Base-by-base conservation (phyloP, 495 filamentous ascomycete species). In the Talaromyces ruber region DNA sequence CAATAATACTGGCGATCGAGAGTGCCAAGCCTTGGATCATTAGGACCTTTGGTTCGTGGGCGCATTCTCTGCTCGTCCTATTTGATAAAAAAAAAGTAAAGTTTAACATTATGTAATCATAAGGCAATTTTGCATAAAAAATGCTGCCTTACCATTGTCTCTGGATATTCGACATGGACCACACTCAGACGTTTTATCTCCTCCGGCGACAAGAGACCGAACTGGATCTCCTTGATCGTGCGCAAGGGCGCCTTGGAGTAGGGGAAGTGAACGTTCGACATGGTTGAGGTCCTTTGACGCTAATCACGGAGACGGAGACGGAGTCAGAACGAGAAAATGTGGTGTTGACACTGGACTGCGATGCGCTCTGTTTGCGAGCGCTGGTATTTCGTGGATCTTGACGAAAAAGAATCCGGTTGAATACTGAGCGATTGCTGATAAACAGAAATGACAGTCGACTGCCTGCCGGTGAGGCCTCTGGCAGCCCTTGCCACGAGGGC, bases 161-260 rank as follows among this genome's bases (percentile, higher is more conserved):
- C 94, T 1, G 94, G 92, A 68, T 97, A 97, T 71, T 91, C 80
- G 63, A 99, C 91, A 67, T 92, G 88, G 30, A 85, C 86, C 54
- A 97, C 93, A 76, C 92, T 97, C 91, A 96, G 93, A 63, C 85
- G 88, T 79, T 98, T 98, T 76, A 97, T 95, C 75, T 99, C 95
- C 71, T 98, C 93, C 1, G 95, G 94, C 18, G 92, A 93, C 68
- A 97, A 80, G 63, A 99, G 86, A 68, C 94, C 94, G 75, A 99
- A 99, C 79, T 98, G 95, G 65, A 99, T 96, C 82, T 98, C 94
- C 82, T 96, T 85, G 64, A 99, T 91, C 61, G 88, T 91, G 80
- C 92, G 91, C 83, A 97, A 79, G 67, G 92, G 91, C 85, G 94
- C 94, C 81, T 90, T 92, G 66, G 94, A 98, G 72, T 91, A 88